Evolutionary conservation across 768 basidiomycete genomes (phyloP).

Genomic region (Mycena metata): DNA sequence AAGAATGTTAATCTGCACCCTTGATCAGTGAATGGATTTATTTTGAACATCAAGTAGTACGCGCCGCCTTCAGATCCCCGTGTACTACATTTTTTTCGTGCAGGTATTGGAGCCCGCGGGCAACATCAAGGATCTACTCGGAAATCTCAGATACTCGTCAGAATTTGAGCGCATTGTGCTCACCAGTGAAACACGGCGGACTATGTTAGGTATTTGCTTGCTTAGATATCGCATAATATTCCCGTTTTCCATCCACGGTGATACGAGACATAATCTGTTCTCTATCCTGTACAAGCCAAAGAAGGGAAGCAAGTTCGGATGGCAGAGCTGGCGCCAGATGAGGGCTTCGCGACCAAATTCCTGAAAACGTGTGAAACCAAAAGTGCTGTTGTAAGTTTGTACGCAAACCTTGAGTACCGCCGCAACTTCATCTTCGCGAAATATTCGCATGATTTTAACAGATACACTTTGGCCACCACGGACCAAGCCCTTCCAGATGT

Average conservation of each 20-base stretch:
- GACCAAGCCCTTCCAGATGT: neutral
- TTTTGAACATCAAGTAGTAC: no score
- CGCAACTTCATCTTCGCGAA: neutral
- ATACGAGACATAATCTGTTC: constrained; percentile 39
- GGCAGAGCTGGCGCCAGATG: no score
- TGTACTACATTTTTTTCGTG: no score
- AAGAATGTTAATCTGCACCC: no score
- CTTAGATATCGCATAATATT: constrained; percentile 31
- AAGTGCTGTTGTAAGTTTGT: no score
- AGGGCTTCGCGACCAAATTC: constrained; percentile 26
- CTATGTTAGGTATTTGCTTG: neutral
- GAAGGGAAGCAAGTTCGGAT: constrained; percentile 21
- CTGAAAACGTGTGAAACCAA: neutral
- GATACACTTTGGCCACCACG: neutral
- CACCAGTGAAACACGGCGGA: constrained; percentile 15
- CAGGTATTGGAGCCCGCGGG: no score
- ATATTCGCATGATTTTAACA: constrained; percentile 4
- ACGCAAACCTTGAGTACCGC: neutral
- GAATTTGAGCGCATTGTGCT: no score
- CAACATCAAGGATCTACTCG: no score
- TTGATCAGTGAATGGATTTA: neutral
- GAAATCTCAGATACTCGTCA: no score
- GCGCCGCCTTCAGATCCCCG: no score
- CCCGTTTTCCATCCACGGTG: constrained; percentile 44
- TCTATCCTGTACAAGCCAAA: constrained; percentile 38